Percentiles rank a stretch among this genome's conserved stretches.
Conservation (phyloP, 257 asterid species). For the Solanum okadae region DNA sequence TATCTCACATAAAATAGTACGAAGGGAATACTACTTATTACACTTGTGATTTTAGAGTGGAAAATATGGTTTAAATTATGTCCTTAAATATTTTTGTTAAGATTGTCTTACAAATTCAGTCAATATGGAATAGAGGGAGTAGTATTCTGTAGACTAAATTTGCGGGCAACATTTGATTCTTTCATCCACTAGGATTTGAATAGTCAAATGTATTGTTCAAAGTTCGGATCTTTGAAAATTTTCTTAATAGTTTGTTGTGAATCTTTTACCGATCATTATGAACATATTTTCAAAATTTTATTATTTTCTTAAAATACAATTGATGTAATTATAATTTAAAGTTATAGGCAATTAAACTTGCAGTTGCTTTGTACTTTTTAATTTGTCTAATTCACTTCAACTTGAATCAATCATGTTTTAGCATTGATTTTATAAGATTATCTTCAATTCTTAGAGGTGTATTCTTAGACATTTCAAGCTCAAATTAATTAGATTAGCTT, state of each 20-base stretch:
- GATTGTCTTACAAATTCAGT: background rate
- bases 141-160: background rate
- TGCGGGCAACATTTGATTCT: background rate
- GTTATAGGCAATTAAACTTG: background rate
- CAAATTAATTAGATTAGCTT: background rate
- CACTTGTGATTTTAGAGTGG: background rate
- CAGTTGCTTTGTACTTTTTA: accelerated
- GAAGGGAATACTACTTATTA: background rate
- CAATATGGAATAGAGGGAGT: background rate
- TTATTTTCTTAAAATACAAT: no score
- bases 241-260: background rate
- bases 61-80: background rate
- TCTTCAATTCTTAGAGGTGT: no score
- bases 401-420: background rate
- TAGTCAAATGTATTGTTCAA: background rate
- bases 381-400: background rate
- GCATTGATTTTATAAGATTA: no score
- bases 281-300: background rate
- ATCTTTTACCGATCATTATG: background rate
- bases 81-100: background rate
- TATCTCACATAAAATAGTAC: background rate
- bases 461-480: background rate
- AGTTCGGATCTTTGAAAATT: background rate
- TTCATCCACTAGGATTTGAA: background rate
- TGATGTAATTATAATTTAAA: no score